phyloP scores from a whole-genome alignment of 768 basidiomycete species.

The Leccinum incarnatum region DNA sequence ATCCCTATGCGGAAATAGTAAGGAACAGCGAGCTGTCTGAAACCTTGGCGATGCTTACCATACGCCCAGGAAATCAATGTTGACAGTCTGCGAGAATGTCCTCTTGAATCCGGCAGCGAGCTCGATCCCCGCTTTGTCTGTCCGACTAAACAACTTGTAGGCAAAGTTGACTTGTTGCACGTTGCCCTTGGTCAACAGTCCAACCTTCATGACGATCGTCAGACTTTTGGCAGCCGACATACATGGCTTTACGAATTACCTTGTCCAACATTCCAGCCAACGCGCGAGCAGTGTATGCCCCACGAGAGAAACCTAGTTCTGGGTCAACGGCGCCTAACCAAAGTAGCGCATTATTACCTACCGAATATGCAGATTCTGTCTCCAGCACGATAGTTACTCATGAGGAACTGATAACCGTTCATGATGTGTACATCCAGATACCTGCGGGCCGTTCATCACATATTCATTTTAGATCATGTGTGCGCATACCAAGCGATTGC shows the following conservation, averaged over 20 bases:
- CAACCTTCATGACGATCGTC: conserved; percentile 45
- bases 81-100: conserved; percentile 65
- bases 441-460: conserved; percentile 35
- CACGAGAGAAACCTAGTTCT: conserved; percentile 68
- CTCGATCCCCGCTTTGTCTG: conserved; percentile 41
- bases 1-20: conserved; percentile 47
- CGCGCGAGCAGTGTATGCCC: conserved; percentile 65
- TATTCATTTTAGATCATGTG: background rate
- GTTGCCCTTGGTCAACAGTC: conserved; percentile 67
- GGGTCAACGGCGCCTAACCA: conserved; percentile 9
- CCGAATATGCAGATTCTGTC: conserved; percentile 77
- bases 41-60: conserved; percentile 45
- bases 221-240: background rate
- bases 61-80: conserved; percentile 77
- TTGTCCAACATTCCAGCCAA: conserved; percentile 75
- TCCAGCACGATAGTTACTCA: conserved; percentile 72
- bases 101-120: conserved; percentile 67
- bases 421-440: conserved; percentile 70
- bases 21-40: background rate
- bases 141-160: conserved; percentile 64
- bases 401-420: conserved; percentile 74
- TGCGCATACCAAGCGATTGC: conserved; percentile 66
- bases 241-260: conserved; percentile 32
- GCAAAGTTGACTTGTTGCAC: conserved; percentile 70
- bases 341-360: conserved; percentile 21